Evolutionary conservation across 495 filamentous ascomycete species (phyloP), one percentile per base, ranked within the genome.

Genomic region (Neurospora sp.): DNA sequence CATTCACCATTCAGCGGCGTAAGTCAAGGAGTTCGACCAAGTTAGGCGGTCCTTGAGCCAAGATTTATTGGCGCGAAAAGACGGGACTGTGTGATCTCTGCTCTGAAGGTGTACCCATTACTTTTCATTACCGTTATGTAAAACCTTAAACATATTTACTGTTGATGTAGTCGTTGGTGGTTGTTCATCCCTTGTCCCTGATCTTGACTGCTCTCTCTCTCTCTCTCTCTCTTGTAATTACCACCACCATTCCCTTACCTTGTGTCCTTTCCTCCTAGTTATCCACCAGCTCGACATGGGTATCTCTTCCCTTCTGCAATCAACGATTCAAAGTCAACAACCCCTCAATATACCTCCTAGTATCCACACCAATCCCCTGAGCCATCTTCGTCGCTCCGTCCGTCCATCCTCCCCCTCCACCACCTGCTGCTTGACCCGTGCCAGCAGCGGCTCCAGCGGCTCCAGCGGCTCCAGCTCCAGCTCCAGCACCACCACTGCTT

Each of bases 281-380:
- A n/a, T n/a, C n/a, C n/a, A n/a, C n/a, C n/a, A n/a, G n/a, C n/a
- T n/a, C n/a, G n/a, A n/a, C n/a, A n/a, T n/a, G n/a, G n/a, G n/a
- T n/a, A n/a, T n/a, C n/a, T n/a, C n/a, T n/a, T n/a, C n/a, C n/a
- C n/a, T n/a, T n/a, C n/a, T n/a, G n/a, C n/a, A n/a, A n/a, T n/a
- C n/a, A n/a, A n/a, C n/a, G 35, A 81, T 92, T 91, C 80, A 97
- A 80, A 78, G 88, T 93, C 75, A 97, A 82, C 72, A 97, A 80
- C 14, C 89, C 90, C 78, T 97, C 94, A 74, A 97, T 92, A 83
- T 97, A 97, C 77, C 88, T 88, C 80, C 91, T 87, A 49, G 94
- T 92, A 87, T 97, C 94, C 73, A 97, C 86, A 0, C 94, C 94
- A 76, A 97, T 91, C 5, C 94, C 94, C 80, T 95, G 93, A n/a